A percentile compares a stretch with the other conserved stretches of the same genome.
Evolutionary conservation across 2,329 filamentous ascomycete genomes (phyloP).

Genomic region (Phaeosphaeriaceae sp.): DNA sequence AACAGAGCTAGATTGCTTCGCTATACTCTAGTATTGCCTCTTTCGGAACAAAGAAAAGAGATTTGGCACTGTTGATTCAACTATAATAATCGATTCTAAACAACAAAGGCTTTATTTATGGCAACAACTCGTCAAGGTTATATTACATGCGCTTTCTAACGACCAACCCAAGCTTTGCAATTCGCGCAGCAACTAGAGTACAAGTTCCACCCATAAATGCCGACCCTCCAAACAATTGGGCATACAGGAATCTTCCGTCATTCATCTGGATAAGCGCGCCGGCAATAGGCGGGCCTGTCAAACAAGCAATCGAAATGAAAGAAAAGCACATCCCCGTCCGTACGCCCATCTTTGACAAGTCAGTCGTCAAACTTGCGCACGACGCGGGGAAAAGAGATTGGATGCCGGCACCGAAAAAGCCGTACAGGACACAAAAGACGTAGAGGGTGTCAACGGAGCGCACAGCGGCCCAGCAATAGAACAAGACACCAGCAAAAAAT

Average conservation of each 20-base stretch:
- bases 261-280: conserved; percentile 23
- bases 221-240: conserved; percentile 3
- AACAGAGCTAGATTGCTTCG: no score
- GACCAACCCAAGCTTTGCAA: not conserved
- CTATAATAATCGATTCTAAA: no score
- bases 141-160: conserved; percentile 2
- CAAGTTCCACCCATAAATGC: not conserved
- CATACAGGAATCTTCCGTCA: conserved; percentile 19
- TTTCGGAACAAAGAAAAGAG: no score
- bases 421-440: conserved; percentile 16
- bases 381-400: conserved; percentile 9
- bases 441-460: conserved; percentile 9
- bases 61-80: no score
- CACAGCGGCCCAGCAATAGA: conserved; percentile 19
- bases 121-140: no score
- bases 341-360: conserved; percentile 25
- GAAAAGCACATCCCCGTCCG: conserved; percentile 29
- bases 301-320: conserved; percentile 17
- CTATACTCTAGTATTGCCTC: no score
- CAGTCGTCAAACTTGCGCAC: conserved; percentile 10
- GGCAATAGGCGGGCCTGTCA: conserved; percentile 25
- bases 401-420: conserved; percentile 14
- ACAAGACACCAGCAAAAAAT: conserved; percentile 51
- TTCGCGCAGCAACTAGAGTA: not conserved
- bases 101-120: no score